Evolutionary conservation across 352 stramenopile genomes (phyloP).

Genomic region (Pythium myriotylum): DNA sequence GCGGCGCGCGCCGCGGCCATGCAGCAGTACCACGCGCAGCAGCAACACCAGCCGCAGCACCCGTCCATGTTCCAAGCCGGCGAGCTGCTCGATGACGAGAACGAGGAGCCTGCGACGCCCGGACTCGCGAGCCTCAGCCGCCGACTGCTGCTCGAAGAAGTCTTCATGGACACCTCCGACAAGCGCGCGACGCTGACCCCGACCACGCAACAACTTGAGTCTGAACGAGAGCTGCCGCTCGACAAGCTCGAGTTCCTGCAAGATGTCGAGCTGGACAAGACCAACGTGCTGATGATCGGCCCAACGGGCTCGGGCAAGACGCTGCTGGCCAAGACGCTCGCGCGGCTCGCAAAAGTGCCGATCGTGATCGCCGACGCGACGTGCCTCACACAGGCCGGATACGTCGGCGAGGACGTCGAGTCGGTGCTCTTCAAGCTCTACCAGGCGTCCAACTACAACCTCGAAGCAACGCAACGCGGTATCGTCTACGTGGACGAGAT

Average conservation of each 20-base stretch:
- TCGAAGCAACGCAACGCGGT: slow-evolving; percentile 94
- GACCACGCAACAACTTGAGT: neutral
- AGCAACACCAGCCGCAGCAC: slow-evolving; percentile 25
- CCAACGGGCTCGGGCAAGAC: slow-evolving; percentile 97
- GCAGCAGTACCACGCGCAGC: slow-evolving; percentile 31
- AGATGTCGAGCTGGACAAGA: slow-evolving; percentile 98
- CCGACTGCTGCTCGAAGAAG: slow-evolving; percentile 67
- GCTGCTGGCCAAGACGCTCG: slow-evolving; percentile 96
- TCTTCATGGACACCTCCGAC: slow-evolving; percentile 39
- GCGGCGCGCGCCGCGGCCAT: slow-evolving; percentile 23
- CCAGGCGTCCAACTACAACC: slow-evolving; percentile 95
- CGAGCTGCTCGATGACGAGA: slow-evolving; percentile 35
- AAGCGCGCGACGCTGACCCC: slow-evolving; percentile 2
- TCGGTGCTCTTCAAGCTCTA: slow-evolving; percentile 98
- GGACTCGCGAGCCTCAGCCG: slow-evolving; percentile 38
- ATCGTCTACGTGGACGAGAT: slow-evolving; percentile 99
- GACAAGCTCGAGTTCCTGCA: slow-evolving; percentile 74
- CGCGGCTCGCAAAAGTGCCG: slow-evolving; percentile 95
- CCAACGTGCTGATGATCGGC: slow-evolving; percentile 96
- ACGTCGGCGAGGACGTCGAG: slow-evolving; percentile 99
- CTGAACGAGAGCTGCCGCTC: slow-evolving; percentile 32
- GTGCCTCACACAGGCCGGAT: slow-evolving; percentile 97
- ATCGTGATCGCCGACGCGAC: slow-evolving; percentile 98
- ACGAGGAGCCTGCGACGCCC: slow-evolving; percentile 22
- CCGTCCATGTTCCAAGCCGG: slow-evolving; percentile 34